Base-by-base conservation (phyloP, 2,329 filamentous ascomycete species). In the Alternaria postmessia region DNA sequence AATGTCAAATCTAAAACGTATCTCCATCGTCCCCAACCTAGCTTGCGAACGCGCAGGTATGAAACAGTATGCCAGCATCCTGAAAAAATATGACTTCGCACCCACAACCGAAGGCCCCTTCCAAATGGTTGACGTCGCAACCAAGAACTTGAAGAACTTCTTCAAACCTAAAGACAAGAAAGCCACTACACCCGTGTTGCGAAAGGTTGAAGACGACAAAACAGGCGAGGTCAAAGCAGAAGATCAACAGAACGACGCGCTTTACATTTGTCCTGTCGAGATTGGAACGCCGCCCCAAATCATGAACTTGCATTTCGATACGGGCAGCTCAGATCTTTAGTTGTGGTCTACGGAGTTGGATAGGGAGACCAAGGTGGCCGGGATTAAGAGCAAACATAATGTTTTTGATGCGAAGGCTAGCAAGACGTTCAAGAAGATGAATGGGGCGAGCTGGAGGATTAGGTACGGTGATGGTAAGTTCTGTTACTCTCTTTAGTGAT, bases 301-400 rank as follows among this genome's bases (percentile, higher is more conserved):
- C 11, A 57, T 81, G 54, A 84, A 83, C 64, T 75, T 91, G 14
- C 85, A 91, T 70, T 91, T 92, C 62, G 90, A 92, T 73, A 91
- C 89, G 39, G 89, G 89, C 20, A 90, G 88, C 11, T 84, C 88
- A 20, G 90, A 92, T 79, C 81, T 90, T 22, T 92, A 88, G 89
- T 80, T 87, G 48, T 12, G 61, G 22, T 57, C 16, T 16, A 7
- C 24, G 18, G 20, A 47, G 11, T 16, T 3, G 3, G 16, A 7
- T 16, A n/a, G 24, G 12, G 14, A 20, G 18, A 11, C 22, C 44
- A 91, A 89, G 89, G 86, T 90, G 67, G 71, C 59, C 57, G 72
- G 11, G 64, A 79, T 43, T 78, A 78, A 22, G 66, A 72, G 41
- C 80, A 72, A 11, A 66, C 70, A 9, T 77, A 79, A 20, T 87